Base-by-base conservation (phyloP, 495 filamentous ascomycete genomes). In the Talaromyces wortmannii region DNA sequence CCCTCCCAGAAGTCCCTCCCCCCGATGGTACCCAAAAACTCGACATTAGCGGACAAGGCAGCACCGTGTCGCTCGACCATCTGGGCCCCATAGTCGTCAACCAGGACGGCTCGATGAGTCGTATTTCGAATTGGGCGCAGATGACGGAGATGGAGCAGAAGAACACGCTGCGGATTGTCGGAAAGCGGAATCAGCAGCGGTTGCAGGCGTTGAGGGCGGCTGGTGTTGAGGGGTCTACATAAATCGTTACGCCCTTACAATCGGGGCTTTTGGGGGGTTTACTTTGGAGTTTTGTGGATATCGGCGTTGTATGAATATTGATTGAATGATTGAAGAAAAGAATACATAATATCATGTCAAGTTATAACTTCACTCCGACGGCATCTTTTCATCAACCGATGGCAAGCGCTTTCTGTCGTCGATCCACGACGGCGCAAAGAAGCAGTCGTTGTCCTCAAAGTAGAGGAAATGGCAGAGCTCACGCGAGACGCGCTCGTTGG, bases 81-180 rank as follows among this genome's bases (percentile, higher is more conserved):
- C 64, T 89, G 0, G 85, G 85, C 0, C 85, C 85, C 3, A 76
- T 87, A 66, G 82, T 89, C 1, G 81, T 89, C n/a, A 84, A 84
- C 59, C 63, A 72, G 40, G 83, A 89, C 67, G 85, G 85, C 12
- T 80, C 81, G 16, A 63, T 87, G 33, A 79, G 81, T 59, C 79
- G 83, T 16, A 84, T 89, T 56, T 61, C 75, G 54, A 89, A 89
- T 68, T 89, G 85, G 85, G 71, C 66, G 31, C 69, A 83, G 59
- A 86, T 89, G 85, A 70, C 76, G 11, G 83, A 79, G 15, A 76
- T 80, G 23, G 84, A 88, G 70, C 70, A 73, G 57, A 62, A 77
- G 58, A 85, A 80, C 64, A 85, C 84, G 45, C 52, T 88, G 61
- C 72, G 84, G 36, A 67, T 88, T 16, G 58, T 89, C 57, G 78